These are phyloP conservation scores for Talaromyces adpressus DNA, from an alignment of 495 filamentous ascomycete species.

Conservation along the genomic window DNA sequence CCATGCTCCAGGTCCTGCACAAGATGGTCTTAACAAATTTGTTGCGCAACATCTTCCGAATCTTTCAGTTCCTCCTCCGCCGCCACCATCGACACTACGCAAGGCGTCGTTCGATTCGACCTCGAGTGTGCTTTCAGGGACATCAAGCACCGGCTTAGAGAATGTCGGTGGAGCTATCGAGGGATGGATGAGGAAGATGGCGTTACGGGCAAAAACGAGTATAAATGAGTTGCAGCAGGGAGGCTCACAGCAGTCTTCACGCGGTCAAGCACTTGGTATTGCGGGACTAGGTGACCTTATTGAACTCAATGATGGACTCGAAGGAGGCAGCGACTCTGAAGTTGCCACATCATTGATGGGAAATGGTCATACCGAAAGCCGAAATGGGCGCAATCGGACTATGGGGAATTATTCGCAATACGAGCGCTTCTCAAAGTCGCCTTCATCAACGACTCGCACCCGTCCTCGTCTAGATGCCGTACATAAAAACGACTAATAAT, in stretches of 20 bases:
- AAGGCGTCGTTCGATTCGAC: constrained; percentile 37
- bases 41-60: constrained; percentile 70
- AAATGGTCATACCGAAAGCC: constrained; percentile 4
- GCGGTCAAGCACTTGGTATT: constrained; percentile 28
- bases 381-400: constrained; percentile 12
- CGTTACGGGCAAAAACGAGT: constrained; percentile 39
- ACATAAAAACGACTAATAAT: constrained; percentile 6
- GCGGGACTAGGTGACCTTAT: constrained; percentile 66
- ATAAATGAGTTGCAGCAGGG: constrained; percentile 36
- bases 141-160: constrained; percentile 56
- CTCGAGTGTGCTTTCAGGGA: constrained; percentile 32
- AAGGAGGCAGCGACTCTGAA: constrained; percentile 22
- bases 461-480: constrained; percentile 13
- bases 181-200: constrained; percentile 79
- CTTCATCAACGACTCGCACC: constrained; percentile 33
- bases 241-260: constrained; percentile 21
- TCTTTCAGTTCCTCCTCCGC: constrained; percentile 41
- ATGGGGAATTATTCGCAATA: constrained; percentile 10
- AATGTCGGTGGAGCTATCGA: constrained; percentile 81
- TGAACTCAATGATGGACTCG: constrained; percentile 64
- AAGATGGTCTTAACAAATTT: constrained; percentile 73
- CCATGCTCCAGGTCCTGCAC: constrained; percentile 67
- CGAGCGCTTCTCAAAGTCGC: constrained; percentile 20
- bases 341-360: not conserved
- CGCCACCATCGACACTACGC: constrained; percentile 16